Percentiles rank a stretch among this genome's conserved stretches.
These are phyloP conservation scores for Pestalotiopsis sp. DNA, from an alignment of 2,329 filamentous ascomycete genomes.

Conservation along the genomic window DNA sequence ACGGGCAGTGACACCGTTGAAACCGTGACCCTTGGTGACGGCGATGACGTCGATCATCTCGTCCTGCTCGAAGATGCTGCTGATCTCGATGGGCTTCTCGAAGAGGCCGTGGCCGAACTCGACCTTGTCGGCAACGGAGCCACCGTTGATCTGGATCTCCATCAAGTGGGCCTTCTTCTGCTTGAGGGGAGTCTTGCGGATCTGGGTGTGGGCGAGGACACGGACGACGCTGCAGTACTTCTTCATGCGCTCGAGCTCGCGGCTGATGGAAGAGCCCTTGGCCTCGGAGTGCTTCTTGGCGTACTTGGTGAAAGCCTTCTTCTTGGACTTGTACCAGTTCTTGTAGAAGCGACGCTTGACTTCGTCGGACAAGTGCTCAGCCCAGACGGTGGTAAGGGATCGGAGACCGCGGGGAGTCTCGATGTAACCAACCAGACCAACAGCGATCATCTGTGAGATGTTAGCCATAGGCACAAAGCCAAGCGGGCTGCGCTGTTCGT, in stretches of 20 bases:
- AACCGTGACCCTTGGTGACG: conserved; percentile 99
- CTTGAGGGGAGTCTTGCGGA: conserved; percentile 98
- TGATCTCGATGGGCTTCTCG: conserved; percentile 97
- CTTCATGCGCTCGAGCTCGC: conserved; percentile 99
- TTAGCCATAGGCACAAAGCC: conserved; percentile 74
- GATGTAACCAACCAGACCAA: conserved; percentile 99
- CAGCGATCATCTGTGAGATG: conserved; percentile 92
- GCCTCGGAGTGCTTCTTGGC: conserved; percentile 99
- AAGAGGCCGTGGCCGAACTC: conserved; percentile 93
- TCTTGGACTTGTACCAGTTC: conserved; percentile 99
- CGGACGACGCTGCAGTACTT: conserved; percentile 99
- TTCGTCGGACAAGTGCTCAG: conserved; percentile 98
- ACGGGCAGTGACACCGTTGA: conserved; percentile 93
- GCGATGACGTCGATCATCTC: conserved; percentile 99
- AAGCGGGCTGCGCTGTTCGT: conserved; percentile 84
- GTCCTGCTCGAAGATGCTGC: conserved; percentile 96
- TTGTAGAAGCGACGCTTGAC: conserved; percentile 99
- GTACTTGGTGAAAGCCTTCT: conserved; percentile 99
- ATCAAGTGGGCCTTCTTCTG: conserved; percentile 99
- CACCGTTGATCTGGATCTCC: conserved; percentile 99
- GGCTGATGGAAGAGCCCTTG: conserved; percentile 86
- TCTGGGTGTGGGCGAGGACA: conserved; percentile 98
- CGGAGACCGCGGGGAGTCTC: conserved; percentile 99
- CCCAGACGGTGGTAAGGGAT: conserved; percentile 99
- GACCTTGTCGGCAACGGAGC: conserved; percentile 94